Conservation (phyloP, 2,329 filamentous ascomycete genomes). For the Clonostachys rhizophaga region DNA sequence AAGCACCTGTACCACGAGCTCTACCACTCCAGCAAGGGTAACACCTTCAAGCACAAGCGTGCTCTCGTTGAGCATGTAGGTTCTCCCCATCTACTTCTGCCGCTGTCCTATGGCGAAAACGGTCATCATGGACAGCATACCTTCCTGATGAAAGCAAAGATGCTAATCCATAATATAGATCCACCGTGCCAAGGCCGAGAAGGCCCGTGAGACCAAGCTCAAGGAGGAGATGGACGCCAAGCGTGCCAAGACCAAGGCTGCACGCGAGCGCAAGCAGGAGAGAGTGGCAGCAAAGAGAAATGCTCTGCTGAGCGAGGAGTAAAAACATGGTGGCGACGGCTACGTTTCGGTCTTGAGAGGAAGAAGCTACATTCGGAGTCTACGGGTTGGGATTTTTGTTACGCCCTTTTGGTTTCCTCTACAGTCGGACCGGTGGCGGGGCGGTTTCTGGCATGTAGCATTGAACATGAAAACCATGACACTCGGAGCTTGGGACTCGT, state of each 20-base stretch:
- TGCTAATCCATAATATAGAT: conserved; percentile 55
- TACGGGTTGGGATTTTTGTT: conserved; percentile 52
- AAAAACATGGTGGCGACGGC: conserved; percentile 44
- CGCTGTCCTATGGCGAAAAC: not conserved
- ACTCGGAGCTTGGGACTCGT: conserved; percentile 15
- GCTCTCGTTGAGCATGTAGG: conserved; percentile 99
- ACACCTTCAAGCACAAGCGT: conserved; percentile 99
- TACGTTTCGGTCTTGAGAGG: conserved; percentile 43
- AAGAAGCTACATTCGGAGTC: conserved; percentile 54
- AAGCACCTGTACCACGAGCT: conserved; percentile 99
- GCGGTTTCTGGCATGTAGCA: conserved; percentile 53
- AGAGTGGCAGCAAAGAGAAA: conserved; percentile 87
- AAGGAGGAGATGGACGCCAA: conserved; percentile 99
- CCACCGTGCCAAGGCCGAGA: conserved; percentile 99
- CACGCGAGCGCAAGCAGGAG: conserved; percentile 96
- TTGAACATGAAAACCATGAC: conserved; percentile 48
- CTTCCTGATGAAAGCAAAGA: conserved; percentile 2
- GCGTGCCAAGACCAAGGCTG: conserved; percentile 99
- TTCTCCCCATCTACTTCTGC: conserved; percentile 19
- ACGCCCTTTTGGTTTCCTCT: conserved; percentile 37
- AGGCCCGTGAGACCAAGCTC: conserved; percentile 88
- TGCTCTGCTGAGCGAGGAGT: conserved; percentile 71
- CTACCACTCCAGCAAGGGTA: conserved; percentile 99
- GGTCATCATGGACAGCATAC: not conserved
- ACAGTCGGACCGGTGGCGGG: conserved; percentile 40